Evolutionary conservation across 2,329 filamentous ascomycete species (phyloP), one percentile per base, ranked within the genome.

Genomic region (Colletotrichum graminicola): DNA sequence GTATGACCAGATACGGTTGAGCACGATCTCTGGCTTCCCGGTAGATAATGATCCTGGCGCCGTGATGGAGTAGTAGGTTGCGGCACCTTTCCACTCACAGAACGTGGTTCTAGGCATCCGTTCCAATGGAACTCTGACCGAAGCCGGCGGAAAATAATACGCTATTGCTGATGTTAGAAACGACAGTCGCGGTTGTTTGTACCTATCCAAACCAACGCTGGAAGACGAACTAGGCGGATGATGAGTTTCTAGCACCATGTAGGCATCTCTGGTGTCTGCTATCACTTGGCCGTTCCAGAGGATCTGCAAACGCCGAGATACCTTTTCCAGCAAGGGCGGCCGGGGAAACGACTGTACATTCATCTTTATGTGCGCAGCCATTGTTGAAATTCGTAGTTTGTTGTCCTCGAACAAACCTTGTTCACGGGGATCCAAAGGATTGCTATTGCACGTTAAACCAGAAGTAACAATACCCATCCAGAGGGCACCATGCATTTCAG

Each of bases 161-260:
- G 89, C 86, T 88, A 73, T 45, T 43, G 11, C 8, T 41, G 3
- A 11, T 29, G 14, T 43, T 41, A 73, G 66, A 66, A 26, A 29
- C 23, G 36, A 5, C 23, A 62, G 12, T n/a, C n/a, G 11, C 41
- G 29, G 7, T 29, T 32, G 2, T 21, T 18, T 26, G 12, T 16
- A 55, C 39, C 23, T 41, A 57, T 61, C 21, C 56, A 62, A 45
- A 14, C 21, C 49, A 51, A 57, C 39, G 45, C 18, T 23, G 54
- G 34, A 2, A 41, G 16, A 81, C 82, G 59, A 76, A 88, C 86
- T 90, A 6, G 89, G 89, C 43, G 89, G 87, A 75, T 91, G 89
- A 74, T 88, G 87, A 23, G 88, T 90, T 77, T 91, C 88, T 43
- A 91, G 80, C 5, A 89, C 88, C 89, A 89, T 90, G 77, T 86